Percentiles rank a stretch among this genome's conserved stretches.
Conservation (phyloP, 2,329 filamentous ascomycete genomes). For the Xylariaceae sp. region DNA sequence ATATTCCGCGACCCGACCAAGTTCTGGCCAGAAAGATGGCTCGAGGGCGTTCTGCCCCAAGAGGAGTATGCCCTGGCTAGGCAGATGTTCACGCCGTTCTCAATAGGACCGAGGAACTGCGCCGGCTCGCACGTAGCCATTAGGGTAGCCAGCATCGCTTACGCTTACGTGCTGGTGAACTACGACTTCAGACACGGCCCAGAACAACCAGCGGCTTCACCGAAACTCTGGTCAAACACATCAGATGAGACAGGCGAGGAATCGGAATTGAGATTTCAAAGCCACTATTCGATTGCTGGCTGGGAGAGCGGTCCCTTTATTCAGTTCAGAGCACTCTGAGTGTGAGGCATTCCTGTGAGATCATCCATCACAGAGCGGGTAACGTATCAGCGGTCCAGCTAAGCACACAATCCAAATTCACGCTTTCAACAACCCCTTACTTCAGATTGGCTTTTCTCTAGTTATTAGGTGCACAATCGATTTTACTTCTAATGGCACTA, state of each 20-base stretch:
- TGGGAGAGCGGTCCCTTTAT: not conserved
- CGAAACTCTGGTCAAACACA: not conserved
- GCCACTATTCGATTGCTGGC: not conserved
- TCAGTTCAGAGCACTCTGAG: no score
- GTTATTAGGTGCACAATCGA: no score
- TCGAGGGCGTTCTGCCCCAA: not conserved
- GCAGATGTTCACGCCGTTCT: not conserved
- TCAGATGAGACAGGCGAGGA: not conserved
- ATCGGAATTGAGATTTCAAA: not conserved
- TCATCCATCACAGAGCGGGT: no score
- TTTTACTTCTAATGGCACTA: no score
- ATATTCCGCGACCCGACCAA: not conserved
- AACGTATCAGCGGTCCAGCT: no score
- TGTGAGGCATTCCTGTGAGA: no score
- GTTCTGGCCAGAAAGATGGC: not conserved
- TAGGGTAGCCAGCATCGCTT: not conserved
- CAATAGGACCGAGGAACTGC: not conserved
- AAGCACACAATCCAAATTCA: no score
- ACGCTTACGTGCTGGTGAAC: not conserved
- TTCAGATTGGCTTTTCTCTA: no score
- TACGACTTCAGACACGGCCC: not conserved
- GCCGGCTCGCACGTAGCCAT: not conserved
- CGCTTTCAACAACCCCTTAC: no score
- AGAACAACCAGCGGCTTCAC: not conserved
- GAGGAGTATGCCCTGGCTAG: not conserved